Evolutionary conservation across 225 moss, liverwort and hornwort species (phyloP).

Genomic region (Lunularia cruciata): DNA sequence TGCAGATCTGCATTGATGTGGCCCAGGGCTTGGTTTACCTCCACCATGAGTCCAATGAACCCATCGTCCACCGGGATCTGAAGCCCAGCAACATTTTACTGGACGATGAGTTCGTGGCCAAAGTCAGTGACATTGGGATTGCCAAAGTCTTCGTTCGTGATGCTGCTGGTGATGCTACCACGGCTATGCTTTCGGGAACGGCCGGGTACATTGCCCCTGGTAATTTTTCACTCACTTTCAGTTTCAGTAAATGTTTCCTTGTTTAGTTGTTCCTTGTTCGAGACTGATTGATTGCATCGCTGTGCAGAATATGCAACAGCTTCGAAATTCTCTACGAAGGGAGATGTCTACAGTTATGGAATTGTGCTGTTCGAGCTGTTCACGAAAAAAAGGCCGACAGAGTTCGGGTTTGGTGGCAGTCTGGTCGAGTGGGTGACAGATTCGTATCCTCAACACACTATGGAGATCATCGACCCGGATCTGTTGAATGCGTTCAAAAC

Average conservation of each 20-base stretch:
- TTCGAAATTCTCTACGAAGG: not conserved
- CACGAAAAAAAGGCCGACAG: not conserved
- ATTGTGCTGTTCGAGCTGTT: not conserved
- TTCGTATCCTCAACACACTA: not conserved
- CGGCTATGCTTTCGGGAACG: not conserved
- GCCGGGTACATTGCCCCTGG: not conserved
- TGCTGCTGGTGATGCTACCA: not conserved
- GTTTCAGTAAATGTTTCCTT: not conserved
- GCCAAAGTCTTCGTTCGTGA: not conserved
- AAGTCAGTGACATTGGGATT: constrained; percentile 6
- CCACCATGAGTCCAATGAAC: not conserved
- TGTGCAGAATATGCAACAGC: not conserved
- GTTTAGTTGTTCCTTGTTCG: not conserved
- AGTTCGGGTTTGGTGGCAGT: not conserved
- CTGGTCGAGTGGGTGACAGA: not conserved
- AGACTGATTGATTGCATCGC: no score
- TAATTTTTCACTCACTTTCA: not conserved
- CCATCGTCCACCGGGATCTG: constrained; percentile 4
- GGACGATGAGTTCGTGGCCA: not conserved
- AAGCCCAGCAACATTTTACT: constrained; percentile 10
- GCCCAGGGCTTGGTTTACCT: constrained; percentile 7
- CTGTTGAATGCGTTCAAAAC: not conserved
- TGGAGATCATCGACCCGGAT: not conserved
- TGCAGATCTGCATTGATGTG: not conserved
- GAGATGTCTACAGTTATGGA: constrained; percentile 4